These are phyloP conservation scores for Blastobotrys ciferrii DNA, from an alignment of 1,139 yeast genomes.

Conservation along the genomic window DNA sequence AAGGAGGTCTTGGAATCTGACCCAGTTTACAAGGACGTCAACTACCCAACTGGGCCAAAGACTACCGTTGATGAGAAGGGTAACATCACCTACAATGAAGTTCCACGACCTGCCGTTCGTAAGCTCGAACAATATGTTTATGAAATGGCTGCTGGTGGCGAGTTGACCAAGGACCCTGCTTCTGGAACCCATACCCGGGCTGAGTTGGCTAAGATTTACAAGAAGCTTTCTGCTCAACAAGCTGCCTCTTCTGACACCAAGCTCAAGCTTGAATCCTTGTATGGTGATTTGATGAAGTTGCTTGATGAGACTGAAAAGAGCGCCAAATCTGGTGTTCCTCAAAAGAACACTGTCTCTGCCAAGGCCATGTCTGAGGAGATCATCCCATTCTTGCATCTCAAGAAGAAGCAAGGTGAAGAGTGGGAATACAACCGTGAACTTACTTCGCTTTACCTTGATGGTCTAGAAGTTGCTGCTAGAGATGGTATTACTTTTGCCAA, in stretches of 20 bases:
- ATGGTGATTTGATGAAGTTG: slow-evolving; percentile 72
- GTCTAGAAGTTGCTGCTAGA: slow-evolving; percentile 88
- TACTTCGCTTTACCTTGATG: slow-evolving; percentile 79
- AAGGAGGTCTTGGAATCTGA: slow-evolving; percentile 74
- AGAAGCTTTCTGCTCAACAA: slow-evolving; percentile 73
- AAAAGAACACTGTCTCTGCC: slow-evolving; percentile 36
- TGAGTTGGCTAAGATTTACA: slow-evolving; percentile 81
- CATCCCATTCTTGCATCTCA: slow-evolving; percentile 90
- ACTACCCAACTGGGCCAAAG: slow-evolving; percentile 92
- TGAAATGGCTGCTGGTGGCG: slow-evolving; percentile 96
- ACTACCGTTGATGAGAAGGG: slow-evolving; percentile 88
- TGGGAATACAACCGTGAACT: slow-evolving; percentile 84
- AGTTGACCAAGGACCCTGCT: slow-evolving; percentile 67
- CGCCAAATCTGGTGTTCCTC: slow-evolving; percentile 23
- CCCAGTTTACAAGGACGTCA: slow-evolving; percentile 94
- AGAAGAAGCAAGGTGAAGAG: slow-evolving; percentile 68
- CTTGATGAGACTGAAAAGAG: slow-evolving; percentile 66
- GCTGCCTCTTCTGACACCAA: slow-evolving; percentile 54
- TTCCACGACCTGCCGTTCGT: slow-evolving; percentile 85
- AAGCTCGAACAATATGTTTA: slow-evolving; percentile 93
- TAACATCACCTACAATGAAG: slow-evolving; percentile 78
- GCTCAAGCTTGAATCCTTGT: slow-evolving; percentile 75
- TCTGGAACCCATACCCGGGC: slow-evolving; percentile 56
- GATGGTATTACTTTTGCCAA: slow-evolving; percentile 87
- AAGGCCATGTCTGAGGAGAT: slow-evolving; percentile 56